Evolutionary conservation across 1,284 basidiomycete species (phyloP).

Genomic region (Wallemia hederae): DNA sequence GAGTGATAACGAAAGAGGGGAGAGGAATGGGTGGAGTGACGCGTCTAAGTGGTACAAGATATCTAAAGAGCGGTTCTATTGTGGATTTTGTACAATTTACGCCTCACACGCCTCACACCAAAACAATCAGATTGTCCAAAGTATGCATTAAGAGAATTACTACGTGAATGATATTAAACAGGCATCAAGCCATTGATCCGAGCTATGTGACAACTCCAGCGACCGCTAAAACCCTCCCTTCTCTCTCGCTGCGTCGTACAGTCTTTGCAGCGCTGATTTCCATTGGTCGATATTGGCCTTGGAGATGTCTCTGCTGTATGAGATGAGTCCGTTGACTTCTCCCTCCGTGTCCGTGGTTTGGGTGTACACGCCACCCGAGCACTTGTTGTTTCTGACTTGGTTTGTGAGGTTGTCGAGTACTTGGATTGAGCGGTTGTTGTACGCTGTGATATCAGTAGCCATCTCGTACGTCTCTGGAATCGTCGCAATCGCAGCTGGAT

Average conservation of each 20-base stretch:
- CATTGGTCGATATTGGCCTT: background rate
- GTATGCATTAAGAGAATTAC: too few relatives aligned
- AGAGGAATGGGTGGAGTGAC: background rate
- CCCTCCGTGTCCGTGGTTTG: conserved; percentile 1
- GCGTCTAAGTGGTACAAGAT: too few relatives aligned
- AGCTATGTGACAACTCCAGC: background rate
- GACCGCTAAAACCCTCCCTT: background rate
- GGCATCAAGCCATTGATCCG: background rate
- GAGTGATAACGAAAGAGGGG: background rate
- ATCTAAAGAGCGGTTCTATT: too few relatives aligned
- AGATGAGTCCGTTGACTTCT: background rate
- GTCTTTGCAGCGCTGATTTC: background rate
- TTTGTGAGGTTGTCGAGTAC: background rate
- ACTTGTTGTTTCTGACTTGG: background rate
- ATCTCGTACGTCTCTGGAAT: conserved; percentile 1
- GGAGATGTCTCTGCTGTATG: background rate
- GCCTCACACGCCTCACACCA: too few relatives aligned
- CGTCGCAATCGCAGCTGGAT: background rate
- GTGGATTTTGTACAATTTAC: too few relatives aligned
- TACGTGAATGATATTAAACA: background rate
- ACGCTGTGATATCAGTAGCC: background rate
- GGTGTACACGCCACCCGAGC: background rate
- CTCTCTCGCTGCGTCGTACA: background rate
- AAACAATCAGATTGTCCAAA: too few relatives aligned
- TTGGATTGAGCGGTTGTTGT: background rate